Base-by-base conservation (phyloP, 257 asterid species). In the Solanum chmielewskii region DNA sequence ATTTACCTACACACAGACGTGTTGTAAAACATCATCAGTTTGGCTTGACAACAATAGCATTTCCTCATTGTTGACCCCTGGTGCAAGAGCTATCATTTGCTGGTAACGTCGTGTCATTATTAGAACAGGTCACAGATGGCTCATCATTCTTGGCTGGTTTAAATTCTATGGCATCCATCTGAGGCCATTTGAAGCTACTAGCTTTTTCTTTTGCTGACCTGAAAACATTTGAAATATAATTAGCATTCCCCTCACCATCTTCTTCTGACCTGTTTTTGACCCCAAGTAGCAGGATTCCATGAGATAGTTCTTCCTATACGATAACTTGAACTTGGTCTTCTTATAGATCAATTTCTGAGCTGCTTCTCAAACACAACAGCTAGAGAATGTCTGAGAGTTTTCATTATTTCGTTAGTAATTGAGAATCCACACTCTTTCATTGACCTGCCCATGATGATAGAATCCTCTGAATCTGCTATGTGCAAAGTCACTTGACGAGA, bases 401-500 rank as follows among this genome's bases (percentile, higher is more conserved):
- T 89, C 77, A 94, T 92, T 98, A 97, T 96, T 74, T 94, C 98
- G 37, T 94, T 95, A 31, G 93, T 98, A 78, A 95, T 90, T 33
- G 95, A 89, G 87, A 92, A 86, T 60, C 98, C 99, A 85, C 92
- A 91, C 87, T 95, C 99, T 90, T 90, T 96, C 98, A 97, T 97
- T 6, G 98, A 93, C 49, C 89, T 89, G 87, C 94, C 80, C 89
- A 92, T 90, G 84, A 92, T 56, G 69, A 97, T 94, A 14, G 98
- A 97, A 89, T 97, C 99, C 44, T 96, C 99, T 2, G 92, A 90
- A 91, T 95, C 99, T 89, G 94, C 95, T 16, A 97, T 90, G 41
- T 95, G 99, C 89, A 95, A 89, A 86, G 92, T 84, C 83, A 93
- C 90, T 86, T 93, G 96, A 15, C 33, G 96, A 29, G 98, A 95